These are phyloP conservation scores for Capsicum rhomboideum DNA, from an alignment of 257 asterid genomes.

Conservation along the genomic window DNA sequence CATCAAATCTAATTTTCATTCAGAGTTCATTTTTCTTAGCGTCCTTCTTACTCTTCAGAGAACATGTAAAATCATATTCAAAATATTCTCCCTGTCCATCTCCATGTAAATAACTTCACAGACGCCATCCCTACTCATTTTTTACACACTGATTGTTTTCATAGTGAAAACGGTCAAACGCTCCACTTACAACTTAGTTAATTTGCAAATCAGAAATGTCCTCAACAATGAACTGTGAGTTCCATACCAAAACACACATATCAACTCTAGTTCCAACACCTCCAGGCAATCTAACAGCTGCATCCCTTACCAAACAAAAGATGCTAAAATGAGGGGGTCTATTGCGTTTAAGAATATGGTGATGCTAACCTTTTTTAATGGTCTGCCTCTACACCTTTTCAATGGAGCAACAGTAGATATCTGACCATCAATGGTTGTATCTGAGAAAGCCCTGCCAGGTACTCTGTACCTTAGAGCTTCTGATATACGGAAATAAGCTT, in stretches of 20 bases:
- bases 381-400: slow-evolving; percentile 95
- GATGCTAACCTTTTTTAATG: slow-evolving; percentile 87
- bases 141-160: slow-evolving; percentile 92
- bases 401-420: slow-evolving; percentile 83
- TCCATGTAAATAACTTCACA: slow-evolving; percentile 81
- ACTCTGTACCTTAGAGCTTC: slow-evolving; percentile 78
- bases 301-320: slow-evolving; percentile 92
- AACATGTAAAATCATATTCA: slow-evolving; percentile 52
- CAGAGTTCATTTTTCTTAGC: no score
- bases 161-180: slow-evolving; percentile 82
- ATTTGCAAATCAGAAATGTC: slow-evolving; percentile 84
- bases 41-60: no score
- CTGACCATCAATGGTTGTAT: slow-evolving; percentile 79
- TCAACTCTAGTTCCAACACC: slow-evolving; percentile 93
- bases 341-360: slow-evolving; percentile 76
- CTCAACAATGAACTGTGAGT: slow-evolving; percentile 83
- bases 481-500: slow-evolving; percentile 63
- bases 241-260: slow-evolving; percentile 77
- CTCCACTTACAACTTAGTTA: slow-evolving; percentile 88
- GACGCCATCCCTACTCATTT: slow-evolving; percentile 30
- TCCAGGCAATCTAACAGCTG: slow-evolving; percentile 91
- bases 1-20: no score
- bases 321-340: slow-evolving; percentile 85
- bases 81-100: slow-evolving; percentile 94
- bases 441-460: slow-evolving; percentile 82